phyloP scores from a whole-genome alignment of 2,329 filamentous ascomycete species.

The Juglanconis oblonga region DNA sequence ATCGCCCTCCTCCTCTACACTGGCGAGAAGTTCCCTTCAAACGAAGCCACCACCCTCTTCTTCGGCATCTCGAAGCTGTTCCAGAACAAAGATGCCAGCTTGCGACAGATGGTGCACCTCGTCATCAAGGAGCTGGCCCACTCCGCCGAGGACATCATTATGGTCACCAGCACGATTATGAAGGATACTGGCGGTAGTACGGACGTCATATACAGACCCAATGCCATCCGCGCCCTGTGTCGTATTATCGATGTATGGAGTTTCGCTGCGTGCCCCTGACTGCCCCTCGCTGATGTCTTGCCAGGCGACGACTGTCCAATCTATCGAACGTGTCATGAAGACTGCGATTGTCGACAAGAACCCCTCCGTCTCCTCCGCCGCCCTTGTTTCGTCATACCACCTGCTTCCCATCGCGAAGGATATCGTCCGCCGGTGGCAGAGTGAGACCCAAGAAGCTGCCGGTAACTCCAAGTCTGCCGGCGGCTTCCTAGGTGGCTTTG shows the following conservation, averaged over 20 bases:
- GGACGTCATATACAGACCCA: constrained; percentile 89
- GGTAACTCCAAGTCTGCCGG: constrained; percentile 84
- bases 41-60: constrained; percentile 97
- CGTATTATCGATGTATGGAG: constrained; percentile 85
- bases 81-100: constrained; percentile 97
- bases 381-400: constrained; percentile 95
- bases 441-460: constrained; percentile 95
- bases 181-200: constrained; percentile 97
- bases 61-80: constrained; percentile 99
- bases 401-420: constrained; percentile 94
- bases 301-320: constrained; percentile 90
- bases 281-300: constrained; percentile 19
- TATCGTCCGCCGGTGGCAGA: constrained; percentile 96
- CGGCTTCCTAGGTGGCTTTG: constrained; percentile 89
- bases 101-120: constrained; percentile 98
- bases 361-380: constrained; percentile 92
- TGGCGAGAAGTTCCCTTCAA: constrained; percentile 92
- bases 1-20: constrained; percentile 95
- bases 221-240: constrained; percentile 92
- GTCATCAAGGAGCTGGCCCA: constrained; percentile 96
- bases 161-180: constrained; percentile 99
- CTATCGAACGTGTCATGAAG: constrained; percentile 97
- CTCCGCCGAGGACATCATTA: constrained; percentile 97
- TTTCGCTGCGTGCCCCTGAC: constrained; percentile 1
- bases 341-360: constrained; percentile 99